A percentile compares a stretch with the other conserved stretches of the same genome.
Evolutionary conservation across 2,329 filamentous ascomycete genomes (phyloP).

Genomic region (Blastomyces gilchristii): DNA sequence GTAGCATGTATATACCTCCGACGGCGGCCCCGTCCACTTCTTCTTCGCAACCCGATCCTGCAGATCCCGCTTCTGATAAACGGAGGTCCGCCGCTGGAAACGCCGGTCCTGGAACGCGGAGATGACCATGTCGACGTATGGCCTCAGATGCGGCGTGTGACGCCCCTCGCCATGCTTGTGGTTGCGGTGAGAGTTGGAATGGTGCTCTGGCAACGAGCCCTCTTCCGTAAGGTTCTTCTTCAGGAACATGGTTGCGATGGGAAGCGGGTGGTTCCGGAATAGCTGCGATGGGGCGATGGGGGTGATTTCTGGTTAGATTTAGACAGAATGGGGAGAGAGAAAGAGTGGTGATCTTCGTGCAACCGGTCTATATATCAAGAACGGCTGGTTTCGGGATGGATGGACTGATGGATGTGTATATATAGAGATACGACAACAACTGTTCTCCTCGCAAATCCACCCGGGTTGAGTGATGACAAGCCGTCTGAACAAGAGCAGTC

Average conservation of each 20-base stretch:
- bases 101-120: slow-evolving; percentile 9
- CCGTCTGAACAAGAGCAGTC: too few species aligned
- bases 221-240: background rate
- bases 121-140: slow-evolving; percentile 13
- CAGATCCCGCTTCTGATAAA: slow-evolving; percentile 27
- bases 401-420: too few species aligned
- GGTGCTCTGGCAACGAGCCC: background rate
- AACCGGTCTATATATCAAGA: too few species aligned
- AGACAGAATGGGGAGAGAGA: too few species aligned
- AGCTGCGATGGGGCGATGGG: too few species aligned
- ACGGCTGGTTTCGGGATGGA: too few species aligned
- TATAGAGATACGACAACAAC: too few species aligned
- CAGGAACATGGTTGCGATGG: background rate
- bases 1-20: slow-evolving; percentile 24
- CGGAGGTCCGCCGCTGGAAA: slow-evolving; percentile 25
- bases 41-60: slow-evolving; percentile 23
- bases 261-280: background rate
- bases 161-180: background rate
- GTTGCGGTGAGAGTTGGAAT: background rate
- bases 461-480: too few species aligned
- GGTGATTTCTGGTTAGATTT: too few species aligned
- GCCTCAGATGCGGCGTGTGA: slow-evolving; percentile 7
- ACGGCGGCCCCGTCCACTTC: slow-evolving; percentile 30
- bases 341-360: too few species aligned
- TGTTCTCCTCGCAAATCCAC: too few species aligned